Evolutionary conservation across 371 early-diverging fungal species (phyloP).

Genomic region (Mortierella polycephala): DNA sequence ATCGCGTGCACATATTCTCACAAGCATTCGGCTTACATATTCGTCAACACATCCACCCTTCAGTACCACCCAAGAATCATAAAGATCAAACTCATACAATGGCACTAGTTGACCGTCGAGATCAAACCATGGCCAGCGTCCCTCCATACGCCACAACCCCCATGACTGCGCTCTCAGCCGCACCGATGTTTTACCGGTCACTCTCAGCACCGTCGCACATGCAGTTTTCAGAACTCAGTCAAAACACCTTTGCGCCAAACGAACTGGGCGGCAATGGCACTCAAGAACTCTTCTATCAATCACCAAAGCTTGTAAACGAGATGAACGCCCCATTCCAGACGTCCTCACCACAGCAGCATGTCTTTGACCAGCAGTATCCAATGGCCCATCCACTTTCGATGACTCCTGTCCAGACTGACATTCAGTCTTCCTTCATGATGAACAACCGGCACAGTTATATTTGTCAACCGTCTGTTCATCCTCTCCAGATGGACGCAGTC

Average conservation of each 20-base stretch:
- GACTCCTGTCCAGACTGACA: neutral
- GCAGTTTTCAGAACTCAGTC: constrained; percentile 8
- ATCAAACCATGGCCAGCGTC: neutral
- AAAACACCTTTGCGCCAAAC: neutral
- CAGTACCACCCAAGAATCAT: too few species aligned
- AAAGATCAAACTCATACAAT: too few species aligned
- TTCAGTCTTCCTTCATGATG: neutral
- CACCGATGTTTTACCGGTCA: constrained; percentile 30
- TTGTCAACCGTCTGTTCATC: constrained; percentile 32
- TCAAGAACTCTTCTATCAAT: neutral
- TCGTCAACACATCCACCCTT: neutral
- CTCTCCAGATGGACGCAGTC: constrained; percentile 26
- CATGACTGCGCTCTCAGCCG: neutral
- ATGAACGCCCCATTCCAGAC: constrained; percentile 4
- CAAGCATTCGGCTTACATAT: too few species aligned
- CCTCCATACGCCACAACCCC: neutral
- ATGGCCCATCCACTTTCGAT: constrained; percentile 5
- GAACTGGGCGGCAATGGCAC: neutral
- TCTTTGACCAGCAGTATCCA: constrained; percentile 1
- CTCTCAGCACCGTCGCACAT: constrained; percentile 40
- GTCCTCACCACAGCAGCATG: constrained; percentile 2
- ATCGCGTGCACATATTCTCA: too few species aligned
- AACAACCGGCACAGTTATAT: constrained; percentile 8
- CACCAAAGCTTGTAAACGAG: constrained; percentile 3
- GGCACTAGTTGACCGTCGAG: constrained; percentile 6